phyloP scores from a whole-genome alignment of 352 stramenopile species.

The Phytophthora megakarya region DNA sequence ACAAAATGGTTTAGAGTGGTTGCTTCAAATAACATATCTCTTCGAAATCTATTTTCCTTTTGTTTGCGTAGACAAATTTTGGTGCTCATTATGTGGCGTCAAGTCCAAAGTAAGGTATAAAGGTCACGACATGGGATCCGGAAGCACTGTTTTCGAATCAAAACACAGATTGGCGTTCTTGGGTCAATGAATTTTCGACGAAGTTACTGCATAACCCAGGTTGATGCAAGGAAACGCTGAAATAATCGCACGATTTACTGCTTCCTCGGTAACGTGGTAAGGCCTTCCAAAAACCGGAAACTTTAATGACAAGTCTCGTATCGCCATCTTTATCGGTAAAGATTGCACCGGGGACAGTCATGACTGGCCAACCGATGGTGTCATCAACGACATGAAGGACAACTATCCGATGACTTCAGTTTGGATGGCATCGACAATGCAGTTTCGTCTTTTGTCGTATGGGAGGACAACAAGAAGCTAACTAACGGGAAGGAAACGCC shows the following conservation, averaged over 20 bases:
- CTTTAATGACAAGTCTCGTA: slow-evolving; percentile 25
- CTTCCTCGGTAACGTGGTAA: slow-evolving; percentile 35
- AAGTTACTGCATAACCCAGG: too few species aligned
- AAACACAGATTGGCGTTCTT: too few species aligned
- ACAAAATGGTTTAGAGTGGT: too few species aligned
- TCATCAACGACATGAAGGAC: slow-evolving; percentile 20
- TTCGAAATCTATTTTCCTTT: too few species aligned
- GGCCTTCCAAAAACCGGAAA: slow-evolving; percentile 3
- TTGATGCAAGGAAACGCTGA: too few species aligned
- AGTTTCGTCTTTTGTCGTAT: slow-evolving; percentile 37
- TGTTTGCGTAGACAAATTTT: slow-evolving; percentile 27
- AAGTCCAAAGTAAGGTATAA: too few species aligned
- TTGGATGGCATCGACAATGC: slow-evolving; percentile 27
- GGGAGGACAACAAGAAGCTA: slow-evolving; percentile 16
- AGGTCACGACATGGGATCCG: too few species aligned
- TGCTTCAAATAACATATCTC: too few species aligned
- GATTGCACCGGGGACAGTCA: slow-evolving; percentile 14
- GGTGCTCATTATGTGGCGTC: too few species aligned
- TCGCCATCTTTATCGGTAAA: slow-evolving; percentile 29
- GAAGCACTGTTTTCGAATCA: too few species aligned
- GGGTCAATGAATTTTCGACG: too few species aligned
- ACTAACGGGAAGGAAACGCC: slow-evolving; percentile 25
- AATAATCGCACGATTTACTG: too few species aligned
- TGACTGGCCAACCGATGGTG: slow-evolving; percentile 21
- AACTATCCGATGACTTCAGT: slow-evolving; percentile 31